Evolutionary conservation across 2,329 filamentous ascomycete species (phyloP).

Genomic region (Diaporthe citrichinensis): DNA sequence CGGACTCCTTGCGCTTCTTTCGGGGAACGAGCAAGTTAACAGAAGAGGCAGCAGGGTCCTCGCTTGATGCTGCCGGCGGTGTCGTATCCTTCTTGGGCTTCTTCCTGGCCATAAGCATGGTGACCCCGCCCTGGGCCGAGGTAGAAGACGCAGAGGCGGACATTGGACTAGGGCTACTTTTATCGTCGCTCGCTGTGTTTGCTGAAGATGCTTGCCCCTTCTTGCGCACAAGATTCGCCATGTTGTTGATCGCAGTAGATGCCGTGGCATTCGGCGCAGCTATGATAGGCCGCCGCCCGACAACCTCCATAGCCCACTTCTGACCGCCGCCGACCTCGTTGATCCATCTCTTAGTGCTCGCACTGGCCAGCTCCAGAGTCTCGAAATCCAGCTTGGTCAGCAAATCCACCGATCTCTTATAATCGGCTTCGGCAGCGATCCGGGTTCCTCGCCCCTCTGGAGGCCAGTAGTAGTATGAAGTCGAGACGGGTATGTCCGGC

Average conservation of each 20-base stretch:
- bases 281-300: conserved; percentile 52
- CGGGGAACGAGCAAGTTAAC: conserved; percentile 37
- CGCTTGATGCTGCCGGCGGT: conserved; percentile 8
- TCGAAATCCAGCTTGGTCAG: conserved; percentile 82
- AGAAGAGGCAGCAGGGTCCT: neutral
- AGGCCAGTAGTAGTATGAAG: conserved; percentile 77
- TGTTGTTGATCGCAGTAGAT: conserved; percentile 57
- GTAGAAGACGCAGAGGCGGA: conserved; percentile 39
- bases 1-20: conserved; percentile 40
- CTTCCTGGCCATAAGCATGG: conserved; percentile 35
- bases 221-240: conserved; percentile 62
- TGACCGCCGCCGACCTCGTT: conserved; percentile 72
- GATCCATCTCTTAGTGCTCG: conserved; percentile 79
- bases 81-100: conserved; percentile 33
- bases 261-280: conserved; percentile 7
- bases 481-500: conserved; percentile 64
- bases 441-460: conserved; percentile 72
- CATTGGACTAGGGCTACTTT: neutral
- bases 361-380: conserved; percentile 71
- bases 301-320: conserved; percentile 66
- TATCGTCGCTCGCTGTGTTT: conserved; percentile 46
- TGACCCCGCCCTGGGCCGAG: conserved; percentile 14
- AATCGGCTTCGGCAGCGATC: conserved; percentile 74
- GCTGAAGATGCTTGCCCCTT: conserved; percentile 56
- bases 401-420: conserved; percentile 77